Percentiles rank a stretch among this genome's conserved stretches.
Conservation (phyloP, 2,329 filamentous ascomycete species). For the Cadophora sp. region DNA sequence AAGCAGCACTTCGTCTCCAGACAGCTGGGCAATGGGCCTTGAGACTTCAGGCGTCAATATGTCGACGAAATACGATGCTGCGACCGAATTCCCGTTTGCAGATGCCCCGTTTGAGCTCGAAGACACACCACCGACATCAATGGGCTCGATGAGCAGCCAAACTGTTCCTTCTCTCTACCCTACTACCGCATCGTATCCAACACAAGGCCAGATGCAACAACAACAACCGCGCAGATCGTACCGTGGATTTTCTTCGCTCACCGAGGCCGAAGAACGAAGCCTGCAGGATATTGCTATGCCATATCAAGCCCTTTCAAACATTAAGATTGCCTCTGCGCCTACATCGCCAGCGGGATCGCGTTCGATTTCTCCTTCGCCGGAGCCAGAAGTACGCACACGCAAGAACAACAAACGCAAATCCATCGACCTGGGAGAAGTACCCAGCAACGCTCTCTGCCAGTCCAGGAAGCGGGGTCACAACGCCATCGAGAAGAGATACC, state of each 20-base stretch:
- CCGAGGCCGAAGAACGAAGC: slow-evolving; percentile 25
- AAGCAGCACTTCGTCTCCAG: slow-evolving; percentile 25
- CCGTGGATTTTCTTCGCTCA: slow-evolving; percentile 26
- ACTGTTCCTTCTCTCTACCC: neutral
- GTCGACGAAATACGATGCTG: slow-evolving; percentile 18
- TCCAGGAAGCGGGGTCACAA: slow-evolving; percentile 32
- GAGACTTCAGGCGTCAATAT: slow-evolving; percentile 22
- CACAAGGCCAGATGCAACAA: slow-evolving; percentile 8
- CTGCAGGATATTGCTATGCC: slow-evolving; percentile 32
- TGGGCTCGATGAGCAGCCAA: neutral
- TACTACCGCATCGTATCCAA: neutral
- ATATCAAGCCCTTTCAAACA: slow-evolving; percentile 13
- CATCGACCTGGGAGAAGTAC: slow-evolving; percentile 16
- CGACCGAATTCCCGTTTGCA: slow-evolving; percentile 20
- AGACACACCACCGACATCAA: slow-evolving; percentile 15
- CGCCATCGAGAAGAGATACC: slow-evolving; percentile 34
- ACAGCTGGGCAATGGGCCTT: slow-evolving; percentile 17
- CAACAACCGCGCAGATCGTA: slow-evolving; percentile 15
- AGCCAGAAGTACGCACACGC: slow-evolving; percentile 17
- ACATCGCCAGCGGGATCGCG: slow-evolving; percentile 15
- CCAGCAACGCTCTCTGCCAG: slow-evolving; percentile 21
- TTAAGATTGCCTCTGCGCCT: slow-evolving; percentile 17
- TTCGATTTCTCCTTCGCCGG: slow-evolving; percentile 22
- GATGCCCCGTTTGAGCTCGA: slow-evolving; percentile 28
- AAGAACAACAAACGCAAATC: slow-evolving; percentile 32